These are phyloP conservation scores for Elaeagnus macrophylla DNA, from an alignment of 306 rosid species.

Conservation along the genomic window DNA sequence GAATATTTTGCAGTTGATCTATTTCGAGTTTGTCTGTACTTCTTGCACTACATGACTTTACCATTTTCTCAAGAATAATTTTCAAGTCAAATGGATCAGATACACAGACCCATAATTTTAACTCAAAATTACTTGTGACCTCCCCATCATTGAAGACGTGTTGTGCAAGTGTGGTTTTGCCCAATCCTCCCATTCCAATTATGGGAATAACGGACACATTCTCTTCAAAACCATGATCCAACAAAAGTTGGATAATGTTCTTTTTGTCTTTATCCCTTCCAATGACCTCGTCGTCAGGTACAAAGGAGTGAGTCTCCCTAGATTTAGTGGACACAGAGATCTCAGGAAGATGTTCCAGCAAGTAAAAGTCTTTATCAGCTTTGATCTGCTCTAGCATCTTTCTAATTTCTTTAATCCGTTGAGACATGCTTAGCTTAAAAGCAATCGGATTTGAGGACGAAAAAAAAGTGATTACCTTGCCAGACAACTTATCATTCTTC, in stretches of 20 bases:
- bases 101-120: conserved; percentile 17
- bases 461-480: conserved; percentile 4
- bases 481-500: neutral
- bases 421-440: conserved; percentile 11
- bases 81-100: conserved; percentile 7
- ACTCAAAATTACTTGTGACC: neutral
- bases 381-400: conserved; percentile 9
- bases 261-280: neutral
- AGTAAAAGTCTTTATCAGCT: conserved; percentile 7
- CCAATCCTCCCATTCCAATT: conserved; percentile 17
- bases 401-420: conserved; percentile 4
- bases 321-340: neutral
- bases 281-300: neutral
- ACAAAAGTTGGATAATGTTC: neutral
- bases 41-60: neutral
- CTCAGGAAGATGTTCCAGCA: neutral
- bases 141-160: conserved; percentile 3
- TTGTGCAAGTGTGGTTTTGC: conserved; percentile 15
- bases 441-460: neutral
- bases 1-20: neutral
- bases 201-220: conserved; percentile 3
- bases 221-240: neutral
- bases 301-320: conserved; percentile 1
- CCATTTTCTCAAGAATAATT: neutral
- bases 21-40: too few relatives aligned